phyloP scores from a whole-genome alignment of 2,329 filamentous ascomycete genomes.

The Arachnopeziza araneosa region DNA sequence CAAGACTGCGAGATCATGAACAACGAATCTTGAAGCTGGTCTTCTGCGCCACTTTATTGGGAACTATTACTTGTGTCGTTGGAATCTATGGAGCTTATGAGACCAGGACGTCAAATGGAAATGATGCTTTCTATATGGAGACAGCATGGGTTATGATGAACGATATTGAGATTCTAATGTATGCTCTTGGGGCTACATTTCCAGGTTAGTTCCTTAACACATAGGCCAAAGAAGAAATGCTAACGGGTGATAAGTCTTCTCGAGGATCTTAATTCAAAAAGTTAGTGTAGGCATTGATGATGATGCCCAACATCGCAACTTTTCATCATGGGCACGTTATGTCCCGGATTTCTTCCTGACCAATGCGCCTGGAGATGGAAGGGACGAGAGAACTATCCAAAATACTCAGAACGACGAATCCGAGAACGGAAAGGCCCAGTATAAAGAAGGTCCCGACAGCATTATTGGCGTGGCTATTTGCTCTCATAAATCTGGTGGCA shows the following conservation, averaged over 20 bases:
- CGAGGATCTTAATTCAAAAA: slow-evolving; percentile 5
- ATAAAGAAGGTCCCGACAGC: not conserved
- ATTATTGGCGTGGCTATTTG: not conserved
- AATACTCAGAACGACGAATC: not conserved
- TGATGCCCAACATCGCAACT: slow-evolving; percentile 13
- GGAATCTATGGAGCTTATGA: slow-evolving; percentile 22
- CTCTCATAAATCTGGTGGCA: not conserved
- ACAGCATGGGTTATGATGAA: slow-evolving; percentile 26
- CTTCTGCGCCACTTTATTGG: slow-evolving; percentile 27
- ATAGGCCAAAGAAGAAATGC: not conserved
- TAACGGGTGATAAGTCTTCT: slow-evolving; percentile 2
- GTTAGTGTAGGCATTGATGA: not conserved
- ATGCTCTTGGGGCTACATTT: slow-evolving; percentile 28
- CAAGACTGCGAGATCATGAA: slow-evolving; percentile 21
- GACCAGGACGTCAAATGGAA: slow-evolving; percentile 11
- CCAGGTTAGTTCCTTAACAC: slow-evolving; percentile 15
- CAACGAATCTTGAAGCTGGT: slow-evolving; percentile 24
- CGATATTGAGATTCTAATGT: slow-evolving; percentile 29
- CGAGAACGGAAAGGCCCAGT: not conserved
- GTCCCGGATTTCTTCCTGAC: slow-evolving; percentile 16
- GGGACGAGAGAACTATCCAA: not conserved
- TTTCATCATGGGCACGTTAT: slow-evolving; percentile 19
- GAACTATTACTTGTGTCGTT: slow-evolving; percentile 22
- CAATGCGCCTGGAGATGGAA: not conserved
- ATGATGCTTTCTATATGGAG: slow-evolving; percentile 24